These are phyloP conservation scores for Echites panduratus DNA, from an alignment of 257 asterid genomes.

Conservation along the genomic window DNA sequence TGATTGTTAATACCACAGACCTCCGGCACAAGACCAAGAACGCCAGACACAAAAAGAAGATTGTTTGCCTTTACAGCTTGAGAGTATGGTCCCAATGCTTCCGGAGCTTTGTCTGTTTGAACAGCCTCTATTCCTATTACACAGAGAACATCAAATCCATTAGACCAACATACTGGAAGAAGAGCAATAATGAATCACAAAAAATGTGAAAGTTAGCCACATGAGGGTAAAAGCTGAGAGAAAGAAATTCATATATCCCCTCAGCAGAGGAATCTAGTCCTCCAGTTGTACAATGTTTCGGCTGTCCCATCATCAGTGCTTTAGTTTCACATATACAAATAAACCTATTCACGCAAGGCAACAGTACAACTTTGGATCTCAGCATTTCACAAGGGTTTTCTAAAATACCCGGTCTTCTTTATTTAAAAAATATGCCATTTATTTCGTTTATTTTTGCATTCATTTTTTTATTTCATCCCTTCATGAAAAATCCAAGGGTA, in stretches of 20 bases:
- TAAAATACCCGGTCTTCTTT: not conserved
- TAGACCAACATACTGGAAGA: not conserved
- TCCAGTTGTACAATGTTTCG: not conserved
- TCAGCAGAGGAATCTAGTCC: not conserved
- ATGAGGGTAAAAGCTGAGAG: not conserved
- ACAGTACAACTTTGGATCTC: not conserved
- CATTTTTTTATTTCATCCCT: not conserved
- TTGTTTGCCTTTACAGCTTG: constrained; percentile 89
- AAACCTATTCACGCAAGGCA: not conserved
- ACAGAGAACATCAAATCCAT: not conserved
- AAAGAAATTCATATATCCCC: not conserved
- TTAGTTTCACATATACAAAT: too few relatives aligned
- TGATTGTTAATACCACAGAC: constrained; percentile 31
- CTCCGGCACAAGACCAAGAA: constrained; percentile 66
- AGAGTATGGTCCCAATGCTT: constrained; percentile 92
- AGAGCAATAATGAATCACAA: not conserved
- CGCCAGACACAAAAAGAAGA: constrained; percentile 77
- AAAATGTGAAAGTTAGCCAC: not conserved
- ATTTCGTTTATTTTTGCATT: too few relatives aligned
- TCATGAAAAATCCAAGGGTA: not conserved
- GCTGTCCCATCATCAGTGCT: not conserved
- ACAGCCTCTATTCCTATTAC: constrained; percentile 51
- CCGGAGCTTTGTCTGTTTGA: constrained; percentile 83
- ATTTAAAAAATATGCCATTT: too few relatives aligned
- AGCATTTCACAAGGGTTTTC: not conserved